Base-by-base conservation (phyloP, 306 rosid species). In the Vigna reflexopilosa region DNA sequence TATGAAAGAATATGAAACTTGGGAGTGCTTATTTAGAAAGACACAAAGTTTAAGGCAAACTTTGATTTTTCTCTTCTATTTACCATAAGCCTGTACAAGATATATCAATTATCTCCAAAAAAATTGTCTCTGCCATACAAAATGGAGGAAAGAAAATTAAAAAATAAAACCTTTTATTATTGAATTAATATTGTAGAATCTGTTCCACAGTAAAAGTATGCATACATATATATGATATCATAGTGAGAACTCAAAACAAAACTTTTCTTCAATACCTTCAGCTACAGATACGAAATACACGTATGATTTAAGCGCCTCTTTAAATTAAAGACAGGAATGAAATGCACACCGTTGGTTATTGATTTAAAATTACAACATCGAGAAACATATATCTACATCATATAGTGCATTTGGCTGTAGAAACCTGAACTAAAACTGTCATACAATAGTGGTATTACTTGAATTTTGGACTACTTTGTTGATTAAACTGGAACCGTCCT, bases 401-500 rank as follows among this genome's bases (percentile, higher is more conserved):
- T 58, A 38, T 71, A 80, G 16, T 16, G 28, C 49, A 70, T 36
- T 63, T 47, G 3, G 11, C 55, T 15, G 66, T 77, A 44, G 78
- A 63, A 55, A 57, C 47, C 68, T 3, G 6, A 49, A 34, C 49
- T 22, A 65, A 49, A 78, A 1, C 47, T 65, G 28, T 71, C 36
- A 55, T 67, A 49, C 7, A 64, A 65, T 10, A 22, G n/a, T 76
- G 56, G 16, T 36, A 78, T 50, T 7, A n/a, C 77, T 36, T 7
- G 56, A 47, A 38, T 6, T 8, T 56, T 70, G 30, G 72, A 57
- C 14, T 51, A 49, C 26, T 28, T 40, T 45, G 11, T 30, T 14
- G 20, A 75, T 86, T 57, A 88, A n/a, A 86, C 87, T 0, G 91
- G 93, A 58, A 77, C 86, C 9, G 90, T 81, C 74, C 89, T 85